These are phyloP conservation scores for Kingdonia uniflora DNA, from an alignment of 164 flowering plant species.

Conservation along the genomic window DNA sequence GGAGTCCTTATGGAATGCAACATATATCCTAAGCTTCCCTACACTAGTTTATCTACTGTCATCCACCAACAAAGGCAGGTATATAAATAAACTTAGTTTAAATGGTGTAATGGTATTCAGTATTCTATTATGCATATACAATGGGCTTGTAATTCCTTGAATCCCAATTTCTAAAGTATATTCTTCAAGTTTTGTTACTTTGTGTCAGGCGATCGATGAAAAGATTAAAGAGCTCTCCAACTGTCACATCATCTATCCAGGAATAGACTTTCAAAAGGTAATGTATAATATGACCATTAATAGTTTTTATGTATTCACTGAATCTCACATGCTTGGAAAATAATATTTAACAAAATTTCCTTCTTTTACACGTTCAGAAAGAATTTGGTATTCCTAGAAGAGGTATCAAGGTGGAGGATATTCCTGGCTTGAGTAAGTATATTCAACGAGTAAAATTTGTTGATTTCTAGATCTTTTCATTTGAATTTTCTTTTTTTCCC, in stretches of 20 bases:
- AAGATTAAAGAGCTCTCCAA: conserved; percentile 89
- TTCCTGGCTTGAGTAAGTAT: conserved; percentile 86
- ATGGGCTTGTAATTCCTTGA: no score
- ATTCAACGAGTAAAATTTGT: neutral
- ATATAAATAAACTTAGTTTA: neutral
- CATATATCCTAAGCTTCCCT: conserved; percentile 98
- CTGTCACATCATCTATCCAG: conserved; percentile 76
- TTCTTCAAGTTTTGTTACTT: conserved; percentile 6
- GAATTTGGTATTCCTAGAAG: conserved; percentile 84
- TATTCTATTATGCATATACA: no score
- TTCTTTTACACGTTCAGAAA: conserved; percentile 38
- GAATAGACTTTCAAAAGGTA: conserved; percentile 89
- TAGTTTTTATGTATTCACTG: no score
- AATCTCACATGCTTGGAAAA: no score
- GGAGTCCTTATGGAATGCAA: conserved; percentile 96
- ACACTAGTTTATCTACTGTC: conserved; percentile 89
- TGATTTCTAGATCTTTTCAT: neutral
- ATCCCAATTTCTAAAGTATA: no score
- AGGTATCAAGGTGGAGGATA: conserved; percentile 69
- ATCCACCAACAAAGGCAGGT: conserved; percentile 88
- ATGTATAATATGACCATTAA: no score
- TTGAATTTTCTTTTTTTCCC: neutral
- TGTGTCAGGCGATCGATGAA: conserved; percentile 77
- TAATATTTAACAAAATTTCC: no score
- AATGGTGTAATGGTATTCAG: no score